Evolutionary conservation across 257 asterid species (phyloP).

Genomic region (Haberlea rhodopensis): DNA sequence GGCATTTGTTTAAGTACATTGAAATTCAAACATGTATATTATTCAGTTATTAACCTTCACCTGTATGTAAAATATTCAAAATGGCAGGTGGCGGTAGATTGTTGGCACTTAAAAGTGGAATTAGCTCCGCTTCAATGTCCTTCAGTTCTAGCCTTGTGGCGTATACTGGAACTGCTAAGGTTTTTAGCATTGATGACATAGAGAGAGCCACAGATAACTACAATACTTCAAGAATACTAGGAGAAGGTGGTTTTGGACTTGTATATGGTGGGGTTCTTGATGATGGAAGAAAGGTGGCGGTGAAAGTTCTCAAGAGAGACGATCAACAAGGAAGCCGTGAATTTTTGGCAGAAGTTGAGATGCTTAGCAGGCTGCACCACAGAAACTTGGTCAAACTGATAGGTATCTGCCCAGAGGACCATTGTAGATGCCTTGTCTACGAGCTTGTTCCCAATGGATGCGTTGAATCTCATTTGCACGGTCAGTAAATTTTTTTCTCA

Average conservation of each 20-base stretch:
- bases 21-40: too few species aligned
- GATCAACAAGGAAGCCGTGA: conserved; percentile 85
- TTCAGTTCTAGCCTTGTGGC: conserved; percentile 62
- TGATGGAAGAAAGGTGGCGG: conserved; percentile 73
- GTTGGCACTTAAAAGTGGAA: conserved; percentile 45
- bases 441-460: conserved; percentile 94
- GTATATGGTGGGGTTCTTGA: conserved; percentile 80
- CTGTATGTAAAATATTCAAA: not conserved
- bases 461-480: conserved; percentile 87
- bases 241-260: conserved; percentile 96
- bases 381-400: conserved; percentile 76
- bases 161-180: conserved; percentile 71
- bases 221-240: conserved; percentile 47
- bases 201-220: conserved; percentile 63
- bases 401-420: conserved; percentile 77
- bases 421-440: conserved; percentile 64
- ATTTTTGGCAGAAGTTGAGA: conserved; percentile 92
- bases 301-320: conserved; percentile 76
- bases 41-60: too few species aligned
- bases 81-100: conserved; percentile 50
- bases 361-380: conserved; percentile 88
- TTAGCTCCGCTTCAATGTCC: conserved; percentile 60
- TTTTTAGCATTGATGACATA: conserved; percentile 53
- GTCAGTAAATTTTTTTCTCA: conserved; percentile 33
- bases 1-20: too few species aligned